Base-by-base conservation (phyloP, 306 rosid genomes). In the Sechiopsis laciniata region DNA sequence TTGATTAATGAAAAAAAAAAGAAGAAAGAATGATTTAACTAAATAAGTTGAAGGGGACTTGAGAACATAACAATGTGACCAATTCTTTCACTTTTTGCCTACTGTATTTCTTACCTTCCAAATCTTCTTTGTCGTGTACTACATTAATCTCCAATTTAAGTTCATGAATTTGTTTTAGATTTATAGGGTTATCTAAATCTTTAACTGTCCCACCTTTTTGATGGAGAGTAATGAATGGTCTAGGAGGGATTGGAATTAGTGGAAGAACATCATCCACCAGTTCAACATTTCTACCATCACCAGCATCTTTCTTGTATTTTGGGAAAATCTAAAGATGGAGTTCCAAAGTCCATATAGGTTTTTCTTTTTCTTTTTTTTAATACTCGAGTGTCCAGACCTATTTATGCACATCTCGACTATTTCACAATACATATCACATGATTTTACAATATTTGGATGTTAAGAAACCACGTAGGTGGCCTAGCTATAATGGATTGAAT, bases 241-340 rank as follows among this genome's bases (percentile, higher is more conserved):
- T 55, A 55, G 61, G 26, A 55, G 24, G 5, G 51, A 46, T 46
- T 11, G 51, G 51, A 46, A 46, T 46, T 12, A 12, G 53, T 11
- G 53, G 53, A 13, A 50, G 53, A 11, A 50, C 4, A 11, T 50
- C 16, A 50, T 50, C 53, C 53, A 12, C 6, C 14, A 56, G 29
- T 11, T 20, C 61, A 56, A 5, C 29, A 19, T 5, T 55, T 6
- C 6, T 55, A 55, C 26, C 26, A 56, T 13, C 63, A 10, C 24
- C 51, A 46, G 51, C 63, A 57, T 57, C 32, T 57, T 57, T 57
- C 63, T 57, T 21, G 63, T 20, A 35, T 57, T 57, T 21, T 20
- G 35, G 16, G 16, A 21, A 57, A 57, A 57, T 57, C 63, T 57
- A 57, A 20, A 57, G 55, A 3, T 6, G 8, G 8, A 57, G 24